A percentile compares a stretch with the other conserved stretches of the same genome.
Conservation (phyloP, 2,329 filamentous ascomycete species). For the Aspergillus sp. region DNA sequence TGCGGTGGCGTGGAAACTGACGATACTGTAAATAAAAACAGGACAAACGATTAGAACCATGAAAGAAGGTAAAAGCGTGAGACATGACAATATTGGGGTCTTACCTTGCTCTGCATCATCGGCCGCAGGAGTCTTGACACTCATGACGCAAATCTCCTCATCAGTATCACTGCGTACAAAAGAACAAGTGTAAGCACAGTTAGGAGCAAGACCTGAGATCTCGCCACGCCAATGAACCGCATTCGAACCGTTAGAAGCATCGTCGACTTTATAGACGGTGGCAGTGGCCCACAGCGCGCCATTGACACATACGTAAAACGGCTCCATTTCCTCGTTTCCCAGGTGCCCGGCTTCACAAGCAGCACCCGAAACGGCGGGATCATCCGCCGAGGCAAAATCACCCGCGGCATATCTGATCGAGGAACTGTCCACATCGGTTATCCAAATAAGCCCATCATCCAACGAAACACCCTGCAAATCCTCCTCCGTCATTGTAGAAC, state of each 20-base stretch:
- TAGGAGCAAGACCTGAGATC: slow-evolving; percentile 58
- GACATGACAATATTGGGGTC: slow-evolving; percentile 6
- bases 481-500: slow-evolving; percentile 35
- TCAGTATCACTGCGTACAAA: slow-evolving; percentile 53
- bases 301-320: slow-evolving; percentile 60
- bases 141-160: slow-evolving; percentile 53
- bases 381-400: slow-evolving; percentile 31
- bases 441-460: slow-evolving; percentile 41
- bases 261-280: slow-evolving; percentile 44
- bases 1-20: slow-evolving; percentile 46
- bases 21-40: slow-evolving; percentile 19
- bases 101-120: slow-evolving; percentile 54
- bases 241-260: slow-evolving; percentile 39
- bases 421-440: slow-evolving; percentile 41
- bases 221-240: slow-evolving; percentile 52
- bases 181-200: slow-evolving; percentile 59
- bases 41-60: slow-evolving; percentile 5
- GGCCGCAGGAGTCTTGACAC: slow-evolving; percentile 56
- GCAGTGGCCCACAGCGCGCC: slow-evolving; percentile 59
- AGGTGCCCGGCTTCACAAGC: slow-evolving; percentile 20
- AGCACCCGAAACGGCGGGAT: slow-evolving; percentile 22
- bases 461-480: slow-evolving; percentile 36
- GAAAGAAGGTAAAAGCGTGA: background rate
- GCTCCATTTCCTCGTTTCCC: slow-evolving; percentile 40
- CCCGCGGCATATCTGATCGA: slow-evolving; percentile 43